Evolutionary conservation across 2,329 filamentous ascomycete genomes (phyloP), one percentile per base, ranked within the genome.

Genomic region (Mycogone perniciosa): DNA sequence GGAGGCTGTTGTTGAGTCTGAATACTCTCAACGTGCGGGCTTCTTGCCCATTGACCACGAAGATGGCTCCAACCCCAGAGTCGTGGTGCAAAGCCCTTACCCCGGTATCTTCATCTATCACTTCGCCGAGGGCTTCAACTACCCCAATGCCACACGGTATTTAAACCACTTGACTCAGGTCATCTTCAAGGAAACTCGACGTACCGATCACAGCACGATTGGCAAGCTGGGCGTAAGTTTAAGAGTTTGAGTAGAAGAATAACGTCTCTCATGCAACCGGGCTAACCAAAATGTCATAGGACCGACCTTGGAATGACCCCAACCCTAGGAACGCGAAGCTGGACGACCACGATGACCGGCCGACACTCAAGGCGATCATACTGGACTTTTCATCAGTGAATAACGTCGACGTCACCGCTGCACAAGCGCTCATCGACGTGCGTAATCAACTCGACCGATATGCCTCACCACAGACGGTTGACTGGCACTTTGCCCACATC

Each of bases 241-340:
- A 20, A 20, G 20, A 20, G 20, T 20, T 20, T 20, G 20, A 20
- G 20, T 20, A 20, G 20, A 20, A 3, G 20, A 20, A 20, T 20
- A 20, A 20, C 20, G 20, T 20, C 20, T 20, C 20, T 20, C 20
- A 10, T 33, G 10, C 10, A 31, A 27, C 20, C 41, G 26, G 40
- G 38, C 56, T 61, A 44, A 61, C 51, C 30, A 35, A 20, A 20
- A 20, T 20, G 20, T 31, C 44, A 6, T 44, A 64, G 64, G 73
- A 82, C 56, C 76, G 79, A 0, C 76, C 80, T 0, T 83, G 80
- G 80, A 81, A 81, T 60, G 77, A 82, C 53, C 68, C 71, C 6
- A 71, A 66, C 54, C 74, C 68, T 3, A 63, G 70, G 48, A 66
- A 68, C 51, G 58, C 60, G 33, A 50, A 63, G 40, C 26, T 59